Conservation (phyloP, 257 asterid species). For the Nicotiana tabacum region DNA sequence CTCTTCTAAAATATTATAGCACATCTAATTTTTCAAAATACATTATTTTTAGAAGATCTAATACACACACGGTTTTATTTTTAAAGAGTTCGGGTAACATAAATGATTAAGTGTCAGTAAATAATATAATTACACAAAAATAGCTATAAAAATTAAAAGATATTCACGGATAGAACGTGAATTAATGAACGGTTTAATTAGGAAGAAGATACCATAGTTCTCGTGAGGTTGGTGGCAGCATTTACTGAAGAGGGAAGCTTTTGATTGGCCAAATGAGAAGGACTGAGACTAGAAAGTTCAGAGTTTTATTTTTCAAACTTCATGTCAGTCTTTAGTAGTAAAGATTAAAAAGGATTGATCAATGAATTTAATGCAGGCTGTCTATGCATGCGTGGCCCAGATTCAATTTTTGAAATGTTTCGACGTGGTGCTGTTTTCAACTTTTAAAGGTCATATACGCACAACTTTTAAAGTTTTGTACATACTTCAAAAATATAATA, state of each 20-base stretch:
- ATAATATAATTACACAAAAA: neutral
- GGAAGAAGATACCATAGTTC: neutral
- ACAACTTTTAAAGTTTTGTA: neutral
- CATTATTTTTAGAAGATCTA: rapidly evolving
- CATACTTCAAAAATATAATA: neutral
- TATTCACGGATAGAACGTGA: neutral
- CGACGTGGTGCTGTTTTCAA: neutral
- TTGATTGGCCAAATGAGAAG: neutral
- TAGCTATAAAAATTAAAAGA: neutral
- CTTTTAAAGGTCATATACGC: no score
- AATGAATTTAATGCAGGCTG: neutral
- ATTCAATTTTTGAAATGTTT: neutral
- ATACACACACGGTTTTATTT: rapidly evolving
- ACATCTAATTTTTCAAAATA: no score
- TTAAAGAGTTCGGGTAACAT: no score
- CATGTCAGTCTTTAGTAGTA: neutral
- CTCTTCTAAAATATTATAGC: no score
- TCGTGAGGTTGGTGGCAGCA: slow-evolving; percentile 10
- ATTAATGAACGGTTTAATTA: neutral
- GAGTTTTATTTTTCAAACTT: neutral
- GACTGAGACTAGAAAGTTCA: neutral
- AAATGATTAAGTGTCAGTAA: neutral
- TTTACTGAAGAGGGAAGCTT: neutral
- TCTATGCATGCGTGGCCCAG: neutral
- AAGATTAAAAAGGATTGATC: neutral